A percentile compares a stretch with the other conserved stretches of the same genome.
phyloP scores from a whole-genome alignment of 306 rosid genomes.

The Echinosophora koreensis region DNA sequence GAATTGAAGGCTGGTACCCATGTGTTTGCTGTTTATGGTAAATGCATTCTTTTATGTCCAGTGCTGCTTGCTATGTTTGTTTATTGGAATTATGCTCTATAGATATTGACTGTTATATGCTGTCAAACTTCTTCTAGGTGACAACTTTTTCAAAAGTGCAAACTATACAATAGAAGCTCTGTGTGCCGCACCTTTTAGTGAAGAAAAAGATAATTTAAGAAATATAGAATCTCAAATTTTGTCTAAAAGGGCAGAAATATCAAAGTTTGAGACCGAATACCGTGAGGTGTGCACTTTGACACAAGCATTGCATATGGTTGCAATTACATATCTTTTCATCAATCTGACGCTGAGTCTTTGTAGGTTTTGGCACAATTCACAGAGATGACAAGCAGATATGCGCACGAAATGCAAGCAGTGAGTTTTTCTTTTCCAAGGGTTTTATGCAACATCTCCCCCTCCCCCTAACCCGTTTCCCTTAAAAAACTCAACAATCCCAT shows the following conservation, averaged over 20 bases:
- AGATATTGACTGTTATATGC: constrained; percentile 35
- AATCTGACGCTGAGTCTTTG: constrained; percentile 43
- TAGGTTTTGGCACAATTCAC: constrained; percentile 96
- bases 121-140: constrained; percentile 67
- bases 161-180: constrained; percentile 90
- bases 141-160: constrained; percentile 96
- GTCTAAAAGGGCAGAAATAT: constrained; percentile 87
- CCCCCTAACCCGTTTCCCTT: background rate
- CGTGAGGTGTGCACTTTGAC: constrained; percentile 72
- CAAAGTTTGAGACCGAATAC: constrained; percentile 95
- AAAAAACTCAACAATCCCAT: background rate
- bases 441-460: background rate
- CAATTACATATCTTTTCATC: constrained; percentile 23
- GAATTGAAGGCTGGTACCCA: constrained; percentile 97
- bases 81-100: constrained; percentile 21
- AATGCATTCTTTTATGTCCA: constrained; percentile 35
- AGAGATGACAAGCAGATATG: constrained; percentile 91
- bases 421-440: constrained; percentile 44
- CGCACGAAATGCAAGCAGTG: constrained; percentile 94
- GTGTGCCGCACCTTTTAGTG: constrained; percentile 73
- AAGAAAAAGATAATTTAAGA: constrained; percentile 83
- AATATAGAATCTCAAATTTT: constrained; percentile 82
- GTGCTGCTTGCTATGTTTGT: constrained; percentile 40
- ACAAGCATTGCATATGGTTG: constrained; percentile 36
- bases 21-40: constrained; percentile 94